Base-by-base conservation (phyloP, 768 basidiomycete genomes). In the Tulasnella sp. region DNA sequence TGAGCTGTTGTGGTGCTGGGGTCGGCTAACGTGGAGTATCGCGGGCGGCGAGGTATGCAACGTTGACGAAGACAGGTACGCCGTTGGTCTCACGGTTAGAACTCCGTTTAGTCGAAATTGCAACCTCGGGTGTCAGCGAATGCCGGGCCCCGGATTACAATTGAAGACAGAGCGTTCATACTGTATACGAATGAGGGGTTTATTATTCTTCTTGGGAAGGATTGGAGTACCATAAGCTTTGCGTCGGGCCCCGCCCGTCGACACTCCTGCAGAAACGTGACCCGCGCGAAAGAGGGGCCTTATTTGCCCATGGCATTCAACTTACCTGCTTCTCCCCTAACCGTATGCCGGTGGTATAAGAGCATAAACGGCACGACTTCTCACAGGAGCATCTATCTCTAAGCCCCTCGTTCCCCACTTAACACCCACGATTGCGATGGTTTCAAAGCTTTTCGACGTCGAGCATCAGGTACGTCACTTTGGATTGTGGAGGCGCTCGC, bases 401-500 rank as follows among this genome's bases (percentile, higher is more conserved):
- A 7, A 34, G 19, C 22, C 42, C 40, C 17, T 68, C 42, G 17
- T 39, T 29, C 26, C 62, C 39, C 71, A 3, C 62, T 41, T 47
- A 67, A n/a, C 39, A 12, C 65, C 35, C 29, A n/a, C n/a, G 34
- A 40, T 34, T 39, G 52, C 52, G 22, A 67, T 68, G 64, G 47
- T 41, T 19, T 34, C 77, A 44, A 74, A 75, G 69, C 40, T 90
- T 73, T 84, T 92, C 78, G 85, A 92, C 78, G 84, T 92, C 71
- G 83, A 89, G 75, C 86, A 88, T 44, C 91, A 92, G 83, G 91
- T 89, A 74, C 7, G 80, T 78, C 36, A 6, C 19, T 32, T 19
- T 59, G 44, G 22, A 34, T 19, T 39, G 34, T 16, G 35, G 22
- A 40, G 32, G 22, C 67, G 42, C 37, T 42, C 22, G 69, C 41